phyloP scores from a whole-genome alignment of 2,329 filamentous ascomycete species.

The Pseudocercospora macadamiae region DNA sequence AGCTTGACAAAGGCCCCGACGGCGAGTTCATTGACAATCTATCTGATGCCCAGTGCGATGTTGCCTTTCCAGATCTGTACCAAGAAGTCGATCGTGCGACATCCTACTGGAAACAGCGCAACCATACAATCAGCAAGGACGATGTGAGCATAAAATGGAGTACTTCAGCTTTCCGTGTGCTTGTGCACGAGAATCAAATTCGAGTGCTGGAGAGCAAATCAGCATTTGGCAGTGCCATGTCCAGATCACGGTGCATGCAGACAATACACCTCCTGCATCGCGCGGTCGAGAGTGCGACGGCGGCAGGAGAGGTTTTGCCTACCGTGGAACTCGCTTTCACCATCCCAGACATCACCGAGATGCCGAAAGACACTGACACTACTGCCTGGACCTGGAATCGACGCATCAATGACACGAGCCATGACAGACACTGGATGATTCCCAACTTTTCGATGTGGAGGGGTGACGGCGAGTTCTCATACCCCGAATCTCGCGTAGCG shows the following conservation, averaged over 20 bases:
- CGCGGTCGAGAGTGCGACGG: conserved; percentile 43
- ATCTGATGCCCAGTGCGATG: conserved; percentile 23
- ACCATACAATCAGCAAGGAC: conserved; percentile 18
- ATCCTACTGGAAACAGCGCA: conserved; percentile 22
- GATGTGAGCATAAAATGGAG: conserved; percentile 25
- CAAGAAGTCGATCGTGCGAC: conserved; percentile 33
- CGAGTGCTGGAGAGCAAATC: conserved; percentile 29
- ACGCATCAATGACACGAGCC: conserved; percentile 29
- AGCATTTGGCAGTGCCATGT: conserved; percentile 39
- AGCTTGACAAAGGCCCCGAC: background rate
- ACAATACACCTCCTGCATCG: conserved; percentile 41
- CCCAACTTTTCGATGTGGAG: conserved; percentile 51
- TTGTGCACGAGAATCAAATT: conserved; percentile 32
- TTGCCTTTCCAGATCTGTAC: conserved; percentile 33
- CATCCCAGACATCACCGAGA: conserved; percentile 45
- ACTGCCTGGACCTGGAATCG: conserved; percentile 29
- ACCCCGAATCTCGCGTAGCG: conserved; percentile 14
- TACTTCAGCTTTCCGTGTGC: conserved; percentile 24
- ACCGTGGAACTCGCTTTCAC: conserved; percentile 53
- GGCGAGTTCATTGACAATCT: background rate
- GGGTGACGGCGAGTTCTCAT: background rate
- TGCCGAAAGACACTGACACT: conserved; percentile 20
- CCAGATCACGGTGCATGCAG: conserved; percentile 27
- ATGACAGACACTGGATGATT: conserved; percentile 52
- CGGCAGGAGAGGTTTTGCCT: conserved; percentile 43